phyloP scores from a whole-genome alignment of 1,284 basidiomycete genomes.

The Ustilago curta region DNA sequence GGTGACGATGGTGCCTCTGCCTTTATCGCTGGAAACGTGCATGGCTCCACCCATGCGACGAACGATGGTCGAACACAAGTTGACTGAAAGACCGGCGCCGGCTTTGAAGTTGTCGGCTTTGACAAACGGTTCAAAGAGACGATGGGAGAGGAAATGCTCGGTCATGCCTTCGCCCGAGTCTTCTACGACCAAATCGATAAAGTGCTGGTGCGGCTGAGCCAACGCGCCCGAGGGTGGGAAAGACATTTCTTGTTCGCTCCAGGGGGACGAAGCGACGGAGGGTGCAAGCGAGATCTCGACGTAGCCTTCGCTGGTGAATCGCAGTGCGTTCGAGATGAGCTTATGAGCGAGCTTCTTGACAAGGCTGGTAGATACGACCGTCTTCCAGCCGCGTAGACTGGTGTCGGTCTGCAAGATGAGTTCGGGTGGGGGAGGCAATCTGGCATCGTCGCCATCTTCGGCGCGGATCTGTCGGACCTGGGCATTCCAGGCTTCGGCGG shows the following conservation, averaged over 20 bases:
- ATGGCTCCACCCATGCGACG: constrained; percentile 51
- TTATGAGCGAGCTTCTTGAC: constrained; percentile 46
- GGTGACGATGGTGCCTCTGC: constrained; percentile 51
- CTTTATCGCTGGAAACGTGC: constrained; percentile 52
- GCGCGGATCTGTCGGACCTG: constrained; percentile 52
- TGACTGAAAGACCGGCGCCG: constrained; percentile 48
- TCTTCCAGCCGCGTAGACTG: constrained; percentile 47
- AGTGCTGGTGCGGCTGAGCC: constrained; percentile 8
- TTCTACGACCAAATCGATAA: constrained; percentile 46
- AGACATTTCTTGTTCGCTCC: constrained; percentile 7
- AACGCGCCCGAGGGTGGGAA: constrained; percentile 7
- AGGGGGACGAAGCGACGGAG: constrained; percentile 14
- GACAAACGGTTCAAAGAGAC: constrained; percentile 52
- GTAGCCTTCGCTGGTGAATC: constrained; percentile 53
- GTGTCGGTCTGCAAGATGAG: constrained; percentile 54
- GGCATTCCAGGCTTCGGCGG: constrained; percentile 38
- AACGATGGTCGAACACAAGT: constrained; percentile 44
- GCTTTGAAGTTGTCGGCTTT: constrained; percentile 54
- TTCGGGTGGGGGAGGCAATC: constrained; percentile 56
- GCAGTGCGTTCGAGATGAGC: constrained; percentile 54
- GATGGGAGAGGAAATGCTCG: constrained; percentile 49
- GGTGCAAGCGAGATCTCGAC: constrained; percentile 52
- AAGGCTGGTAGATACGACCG: constrained; percentile 27
- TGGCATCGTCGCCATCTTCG: constrained; percentile 46
- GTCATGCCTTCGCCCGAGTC: constrained; percentile 59